phyloP scores from a whole-genome alignment of 139 green algal species.

The Volvox africanus region DNA sequence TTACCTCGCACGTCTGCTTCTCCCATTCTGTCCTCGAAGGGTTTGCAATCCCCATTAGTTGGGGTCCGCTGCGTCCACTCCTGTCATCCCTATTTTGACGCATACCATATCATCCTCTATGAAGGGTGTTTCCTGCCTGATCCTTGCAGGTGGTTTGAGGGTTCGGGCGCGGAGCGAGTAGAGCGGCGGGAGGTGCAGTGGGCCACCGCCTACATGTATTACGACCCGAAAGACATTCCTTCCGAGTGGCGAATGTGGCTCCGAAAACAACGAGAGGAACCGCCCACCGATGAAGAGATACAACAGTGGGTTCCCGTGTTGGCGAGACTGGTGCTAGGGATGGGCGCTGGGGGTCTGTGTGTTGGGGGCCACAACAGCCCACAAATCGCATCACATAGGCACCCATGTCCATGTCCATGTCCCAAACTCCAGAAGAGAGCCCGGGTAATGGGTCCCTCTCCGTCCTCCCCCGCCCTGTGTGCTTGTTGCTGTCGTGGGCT shows the following conservation, averaged over 20 bases:
- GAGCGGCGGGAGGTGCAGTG: constrained; percentile 46
- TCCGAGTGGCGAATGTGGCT: constrained; percentile 71
- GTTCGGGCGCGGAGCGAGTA: not conserved
- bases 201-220: constrained; percentile 43
- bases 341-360: too few species aligned
- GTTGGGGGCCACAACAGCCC: not conserved
- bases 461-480: not conserved
- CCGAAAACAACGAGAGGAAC: constrained; percentile 46
- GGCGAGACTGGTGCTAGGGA: not conserved
- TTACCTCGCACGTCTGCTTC: too few species aligned
- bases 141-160: constrained; percentile 43
- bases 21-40: not conserved
- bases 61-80: not conserved
- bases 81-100: not conserved
- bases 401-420: not conserved
- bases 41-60: not conserved
- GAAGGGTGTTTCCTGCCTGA: not conserved
- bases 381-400: not conserved
- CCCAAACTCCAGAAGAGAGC: too few species aligned
- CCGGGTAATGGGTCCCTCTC: not conserved
- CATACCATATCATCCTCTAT: not conserved
- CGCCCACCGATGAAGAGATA: constrained; percentile 61
- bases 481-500: not conserved
- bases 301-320: constrained; percentile 45
- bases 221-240: constrained; percentile 42